These are phyloP conservation scores for Dillenia turbinata DNA, from an alignment of 164 flowering plant species.

Conservation along the genomic window DNA sequence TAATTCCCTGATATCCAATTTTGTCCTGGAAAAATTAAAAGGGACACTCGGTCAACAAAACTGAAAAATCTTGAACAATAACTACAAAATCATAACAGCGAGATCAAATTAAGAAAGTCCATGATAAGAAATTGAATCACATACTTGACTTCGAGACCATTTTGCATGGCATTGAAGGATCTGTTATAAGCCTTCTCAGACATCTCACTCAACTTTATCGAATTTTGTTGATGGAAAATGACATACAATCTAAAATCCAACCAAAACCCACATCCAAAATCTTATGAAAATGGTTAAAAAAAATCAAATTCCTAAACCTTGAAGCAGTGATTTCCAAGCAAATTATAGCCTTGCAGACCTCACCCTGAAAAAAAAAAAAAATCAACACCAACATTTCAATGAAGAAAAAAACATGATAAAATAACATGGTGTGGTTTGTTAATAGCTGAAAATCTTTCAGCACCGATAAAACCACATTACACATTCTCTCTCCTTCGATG, in stretches of 20 bases:
- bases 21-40: constrained; percentile 40
- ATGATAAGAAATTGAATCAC: constrained; percentile 11
- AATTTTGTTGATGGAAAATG: constrained; percentile 62
- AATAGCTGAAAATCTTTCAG: not conserved
- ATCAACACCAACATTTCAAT: not conserved
- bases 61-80: not conserved
- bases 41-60: not conserved
- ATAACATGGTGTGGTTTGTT: too few relatives aligned
- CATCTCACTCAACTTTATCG: constrained; percentile 83
- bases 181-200: constrained; percentile 88
- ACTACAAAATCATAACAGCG: not conserved
- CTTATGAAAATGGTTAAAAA: not conserved
- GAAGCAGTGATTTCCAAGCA: constrained; percentile 91
- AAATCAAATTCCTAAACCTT: constrained; percentile 33
- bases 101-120: not conserved
- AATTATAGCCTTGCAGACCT: constrained; percentile 81
- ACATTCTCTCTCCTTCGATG: too few relatives aligned
- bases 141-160: constrained; percentile 78
- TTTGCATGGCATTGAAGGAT: constrained; percentile 80
- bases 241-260: constrained; percentile 46
- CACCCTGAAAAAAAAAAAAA: constrained; percentile 65
- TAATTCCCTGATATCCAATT: constrained; percentile 80
- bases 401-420: not conserved
- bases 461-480: not conserved
- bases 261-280: not conserved